Evolutionary conservation across 192 early-diverging fungal species (phyloP), one percentile per base, ranked within the genome.

Genomic region (Irineochytrium annulatum): DNA sequence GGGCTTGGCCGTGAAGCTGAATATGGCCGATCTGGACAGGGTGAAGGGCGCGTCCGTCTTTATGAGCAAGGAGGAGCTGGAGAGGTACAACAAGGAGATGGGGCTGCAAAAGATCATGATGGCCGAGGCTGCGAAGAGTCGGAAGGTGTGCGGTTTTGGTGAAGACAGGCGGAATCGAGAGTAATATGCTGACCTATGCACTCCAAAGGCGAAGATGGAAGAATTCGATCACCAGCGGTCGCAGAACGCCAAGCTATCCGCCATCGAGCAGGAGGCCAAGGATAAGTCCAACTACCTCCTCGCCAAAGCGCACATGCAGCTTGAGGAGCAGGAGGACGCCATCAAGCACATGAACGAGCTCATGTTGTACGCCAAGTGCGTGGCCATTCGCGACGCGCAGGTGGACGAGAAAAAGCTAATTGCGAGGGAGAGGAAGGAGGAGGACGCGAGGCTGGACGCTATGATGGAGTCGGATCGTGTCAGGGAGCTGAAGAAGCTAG

Each of bases 341-440:
- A 83, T 84, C 61, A 84, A 84, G 63, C 80, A 81, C 57, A 67
- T 84, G 65, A 84, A 84, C 56, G 82, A 84, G 54, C 59, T 84
- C 35, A 84, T 84, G 75, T 57, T 84, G 30, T 84, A 84, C 54
- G 82, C 81, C 5, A 84, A 84, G 52, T 84, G 82, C 65, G 82
- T 82, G 20, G 73, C 81, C 14, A 84, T 84, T 51, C 61, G 82
- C 37, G 82, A 84, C 37, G 51, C 43, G 28, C 82, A 84, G 55
- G 77, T 84, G 0, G 76, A 83, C 28, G 78, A 84, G 60, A 83
- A 83, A 77, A 74, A 82, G 73, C 59, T 72, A 24, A 83, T 82
- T 57, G 52, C 60, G 20, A 69, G 69, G 1, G 71, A 80, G 39
- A 49, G 66, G 31, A 77, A 81, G 43, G 67, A 67, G 17, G 81